Evolutionary conservation across 306 rosid species (phyloP).

Genomic region (Inga laurina): DNA sequence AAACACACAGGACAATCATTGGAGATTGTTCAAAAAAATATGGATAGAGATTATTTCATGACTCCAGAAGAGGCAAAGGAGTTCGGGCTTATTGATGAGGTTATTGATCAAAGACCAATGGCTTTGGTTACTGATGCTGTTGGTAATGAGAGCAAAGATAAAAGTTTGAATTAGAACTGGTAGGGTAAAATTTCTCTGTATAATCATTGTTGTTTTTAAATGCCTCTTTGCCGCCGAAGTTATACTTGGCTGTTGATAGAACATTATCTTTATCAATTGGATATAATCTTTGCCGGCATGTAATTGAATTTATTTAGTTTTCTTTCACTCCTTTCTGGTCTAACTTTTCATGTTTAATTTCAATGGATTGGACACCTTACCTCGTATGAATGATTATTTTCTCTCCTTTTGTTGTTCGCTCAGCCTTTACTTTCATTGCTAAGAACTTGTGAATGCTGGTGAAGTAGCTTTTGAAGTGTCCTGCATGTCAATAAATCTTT

Average conservation of each 20-base stretch:
- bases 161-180: slow-evolving; percentile 50
- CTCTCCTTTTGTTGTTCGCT: neutral
- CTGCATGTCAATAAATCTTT: neutral
- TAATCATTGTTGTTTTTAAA: slow-evolving; percentile 32
- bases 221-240: slow-evolving; percentile 20
- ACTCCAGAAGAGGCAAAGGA: slow-evolving; percentile 84
- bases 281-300: slow-evolving; percentile 28
- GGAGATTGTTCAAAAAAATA: slow-evolving; percentile 66
- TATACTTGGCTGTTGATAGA: slow-evolving; percentile 31
- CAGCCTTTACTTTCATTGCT: neutral
- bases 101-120: slow-evolving; percentile 86
- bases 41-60: slow-evolving; percentile 94
- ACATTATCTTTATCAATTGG: slow-evolving; percentile 27
- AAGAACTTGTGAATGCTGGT: neutral
- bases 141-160: slow-evolving; percentile 64
- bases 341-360: neutral
- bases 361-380: neutral
- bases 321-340: neutral
- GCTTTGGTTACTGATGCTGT: slow-evolving; percentile 88
- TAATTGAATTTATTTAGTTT: neutral
- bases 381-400: neutral
- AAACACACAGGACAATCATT: slow-evolving; percentile 78
- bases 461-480: neutral
- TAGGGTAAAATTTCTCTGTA: slow-evolving; percentile 49
- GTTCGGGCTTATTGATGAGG: slow-evolving; percentile 92